Percentiles rank a stretch among this genome's conserved stretches.
Evolutionary conservation across 2,329 filamentous ascomycete species (phyloP).

Genomic region (Fusarium succisae): DNA sequence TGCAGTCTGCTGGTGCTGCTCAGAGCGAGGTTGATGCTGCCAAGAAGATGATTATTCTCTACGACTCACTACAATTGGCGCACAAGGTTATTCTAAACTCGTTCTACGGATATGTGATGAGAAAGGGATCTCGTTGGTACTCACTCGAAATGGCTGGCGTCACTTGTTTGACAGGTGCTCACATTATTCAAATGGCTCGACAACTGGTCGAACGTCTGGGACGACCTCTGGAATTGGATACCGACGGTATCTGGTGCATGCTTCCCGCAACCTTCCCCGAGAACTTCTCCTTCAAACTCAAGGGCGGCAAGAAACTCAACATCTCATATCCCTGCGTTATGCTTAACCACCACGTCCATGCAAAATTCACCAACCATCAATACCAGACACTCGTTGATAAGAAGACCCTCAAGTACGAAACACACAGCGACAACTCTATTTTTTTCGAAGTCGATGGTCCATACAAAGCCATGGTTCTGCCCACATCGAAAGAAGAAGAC

Average conservation of each 20-base stretch:
- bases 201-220: constrained; percentile 94
- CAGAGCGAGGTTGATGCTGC: constrained; percentile 85
- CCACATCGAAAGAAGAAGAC: constrained; percentile 98
- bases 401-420: constrained; percentile 88
- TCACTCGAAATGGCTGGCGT: constrained; percentile 99
- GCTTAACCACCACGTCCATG: constrained; percentile 97
- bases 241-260: constrained; percentile 99
- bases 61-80: constrained; percentile 93
- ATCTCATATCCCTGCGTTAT: constrained; percentile 99
- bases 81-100: constrained; percentile 99
- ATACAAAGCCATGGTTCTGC: constrained; percentile 96
- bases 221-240: constrained; percentile 91
- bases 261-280: constrained; percentile 95
- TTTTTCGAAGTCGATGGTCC: constrained; percentile 99
- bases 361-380: constrained; percentile 94
- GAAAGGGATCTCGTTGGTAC: constrained; percentile 98
- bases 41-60: constrained; percentile 98
- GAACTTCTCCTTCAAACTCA: constrained; percentile 93
- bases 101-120: constrained; percentile 99
- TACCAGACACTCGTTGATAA: constrained; percentile 90
- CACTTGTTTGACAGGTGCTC: constrained; percentile 94
- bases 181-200: constrained; percentile 95
- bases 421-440: constrained; percentile 97
- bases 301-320: constrained; percentile 94
- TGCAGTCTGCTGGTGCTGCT: constrained; percentile 84